These are phyloP conservation scores for Termitomyces titanicus DNA, from an alignment of 768 basidiomycete genomes.

Conservation along the genomic window DNA sequence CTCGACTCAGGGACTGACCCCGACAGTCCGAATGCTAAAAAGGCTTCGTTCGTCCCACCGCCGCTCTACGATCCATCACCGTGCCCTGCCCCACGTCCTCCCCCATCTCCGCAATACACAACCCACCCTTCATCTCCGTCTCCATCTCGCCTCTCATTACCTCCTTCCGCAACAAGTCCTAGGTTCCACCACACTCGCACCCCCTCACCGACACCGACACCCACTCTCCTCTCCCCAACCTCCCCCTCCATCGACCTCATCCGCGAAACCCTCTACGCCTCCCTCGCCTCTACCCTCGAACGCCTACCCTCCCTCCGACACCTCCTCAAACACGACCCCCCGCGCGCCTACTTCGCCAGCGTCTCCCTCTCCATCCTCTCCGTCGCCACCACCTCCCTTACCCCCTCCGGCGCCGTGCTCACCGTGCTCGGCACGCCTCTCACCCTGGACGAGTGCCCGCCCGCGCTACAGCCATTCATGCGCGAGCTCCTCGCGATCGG, in stretches of 20 bases:
- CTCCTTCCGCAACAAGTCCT: slow-evolving; percentile 19
- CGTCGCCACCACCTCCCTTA: slow-evolving; percentile 51
- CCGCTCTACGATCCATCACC: slow-evolving; percentile 51
- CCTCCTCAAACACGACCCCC: slow-evolving; percentile 58
- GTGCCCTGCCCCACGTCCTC: slow-evolving; percentile 9
- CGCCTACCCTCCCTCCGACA: slow-evolving; percentile 47
- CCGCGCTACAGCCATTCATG: slow-evolving; percentile 67
- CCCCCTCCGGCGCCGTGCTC: slow-evolving; percentile 45
- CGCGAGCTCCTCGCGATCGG: slow-evolving; percentile 56
- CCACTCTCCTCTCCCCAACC: slow-evolving; percentile 30
- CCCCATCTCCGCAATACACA: no score
- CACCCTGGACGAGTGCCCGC: slow-evolving; percentile 59
- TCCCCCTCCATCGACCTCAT: slow-evolving; percentile 74
- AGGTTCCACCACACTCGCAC: slow-evolving; percentile 17
- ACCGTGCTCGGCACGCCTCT: slow-evolving; percentile 59
- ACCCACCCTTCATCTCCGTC: slow-evolving; percentile 2
- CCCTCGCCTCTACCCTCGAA: slow-evolving; percentile 68
- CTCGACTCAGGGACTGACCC: slow-evolving; percentile 55
- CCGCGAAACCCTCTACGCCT: slow-evolving; percentile 83
- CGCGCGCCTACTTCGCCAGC: slow-evolving; percentile 76
- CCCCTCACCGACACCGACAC: slow-evolving; percentile 34
- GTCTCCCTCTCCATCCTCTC: slow-evolving; percentile 72
- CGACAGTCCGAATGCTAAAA: slow-evolving; percentile 31
- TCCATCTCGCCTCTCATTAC: slow-evolving; percentile 21
- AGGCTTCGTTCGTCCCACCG: slow-evolving; percentile 68